phyloP scores from a whole-genome alignment of 805 yeast genomes.

The Alloascoidea hylecoeti region DNA sequence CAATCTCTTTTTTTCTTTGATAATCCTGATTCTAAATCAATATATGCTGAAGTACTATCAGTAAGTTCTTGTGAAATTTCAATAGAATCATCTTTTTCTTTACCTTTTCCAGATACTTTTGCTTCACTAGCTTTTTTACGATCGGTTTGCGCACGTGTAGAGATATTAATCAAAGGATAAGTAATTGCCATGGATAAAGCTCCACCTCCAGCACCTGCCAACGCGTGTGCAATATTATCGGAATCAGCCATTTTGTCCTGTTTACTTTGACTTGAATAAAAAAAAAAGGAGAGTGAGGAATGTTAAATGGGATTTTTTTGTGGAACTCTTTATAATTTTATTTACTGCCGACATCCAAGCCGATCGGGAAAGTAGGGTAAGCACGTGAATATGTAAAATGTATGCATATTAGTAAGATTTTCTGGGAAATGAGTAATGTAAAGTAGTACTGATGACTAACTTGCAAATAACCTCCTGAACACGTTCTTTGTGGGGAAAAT shows the following conservation, averaged over 20 bases:
- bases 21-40: background rate
- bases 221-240: conserved; percentile 63
- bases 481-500: too few relatives aligned
- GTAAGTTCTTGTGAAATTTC: conserved; percentile 7
- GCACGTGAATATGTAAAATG: too few relatives aligned
- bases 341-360: too few relatives aligned
- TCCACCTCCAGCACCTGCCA: conserved; percentile 92
- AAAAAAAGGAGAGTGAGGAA: background rate
- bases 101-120: conserved; percentile 6
- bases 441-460: too few relatives aligned
- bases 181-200: conserved; percentile 78
- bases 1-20: conserved; percentile 3
- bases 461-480: too few relatives aligned
- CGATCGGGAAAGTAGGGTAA: too few relatives aligned
- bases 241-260: conserved; percentile 1
- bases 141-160: conserved; percentile 81
- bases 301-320: too few relatives aligned
- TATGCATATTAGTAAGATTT: too few relatives aligned
- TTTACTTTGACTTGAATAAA: background rate
- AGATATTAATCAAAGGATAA: conserved; percentile 76
- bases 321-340: too few relatives aligned
- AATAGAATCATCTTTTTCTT: conserved; percentile 4
- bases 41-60: background rate
- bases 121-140: conserved; percentile 14
- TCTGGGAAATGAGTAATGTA: too few relatives aligned